Base-by-base conservation (phyloP, 176 grass and related monocot genomes). In the Carex parvula region DNA sequence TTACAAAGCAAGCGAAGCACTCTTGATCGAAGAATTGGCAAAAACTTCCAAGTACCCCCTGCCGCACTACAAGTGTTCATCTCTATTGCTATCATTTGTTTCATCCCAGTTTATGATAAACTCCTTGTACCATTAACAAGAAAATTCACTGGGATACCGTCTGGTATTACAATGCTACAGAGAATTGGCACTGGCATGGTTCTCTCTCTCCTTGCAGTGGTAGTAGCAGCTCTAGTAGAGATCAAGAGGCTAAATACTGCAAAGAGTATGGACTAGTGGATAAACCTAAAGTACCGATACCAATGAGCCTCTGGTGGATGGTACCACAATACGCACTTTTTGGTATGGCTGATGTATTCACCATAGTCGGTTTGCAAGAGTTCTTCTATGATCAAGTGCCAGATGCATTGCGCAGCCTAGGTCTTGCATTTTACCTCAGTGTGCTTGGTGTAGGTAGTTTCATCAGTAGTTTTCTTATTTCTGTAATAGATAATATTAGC, bases 381-480 rank as follows among this genome's bases (percentile, higher is more conserved):
- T 98, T 98, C 84, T 98, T 98, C 92, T 95, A 98, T 84, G 92
- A 91, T 77, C 95, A 98, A 81, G 91, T 91, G 4, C 89, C 91
- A 14, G 78, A 86, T 63, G 24, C 73, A 33, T 85, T 91, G 18
- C 81, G 92, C 35, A 94, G 90, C 81, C 80, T 94, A 3, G 92
- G 92, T 10, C 85, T 94, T 4, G 95, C 88, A 30, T 50, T 98
- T 42, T 91, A 35, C 86, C 55, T 98, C 11, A 94, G 90, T 79
- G 80, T 92, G 57, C 5, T 88, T 0, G 95, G 95, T 48, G 60
- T 72, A 0, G 92, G 95, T 2, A 87, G 14, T 81, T 91, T 91
- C 46, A 87, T 83, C 48, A 93, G 90, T 14, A 41, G 90, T 68
- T 15, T 87, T 13, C 84, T 97, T 21, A 83, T 97, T 26, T 89